Conservation (phyloP, 2,329 filamentous ascomycete species). For the Arthroderma sp. region DNA sequence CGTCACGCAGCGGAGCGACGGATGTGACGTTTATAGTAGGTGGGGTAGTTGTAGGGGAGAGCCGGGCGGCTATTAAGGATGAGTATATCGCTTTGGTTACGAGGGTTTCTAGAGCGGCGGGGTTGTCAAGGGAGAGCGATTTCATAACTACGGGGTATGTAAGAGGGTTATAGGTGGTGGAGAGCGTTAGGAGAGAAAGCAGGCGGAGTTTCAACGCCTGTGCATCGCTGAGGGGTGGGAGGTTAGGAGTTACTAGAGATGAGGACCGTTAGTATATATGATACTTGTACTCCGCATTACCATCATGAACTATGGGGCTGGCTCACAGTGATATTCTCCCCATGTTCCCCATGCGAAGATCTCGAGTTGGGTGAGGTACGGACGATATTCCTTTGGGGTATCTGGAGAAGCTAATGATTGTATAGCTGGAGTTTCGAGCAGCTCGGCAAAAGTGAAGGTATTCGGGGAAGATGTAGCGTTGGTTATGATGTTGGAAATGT, state of each 20-base stretch:
- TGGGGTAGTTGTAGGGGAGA: constrained; percentile 73
- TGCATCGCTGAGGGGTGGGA: constrained; percentile 58
- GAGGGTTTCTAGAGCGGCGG: constrained; percentile 67
- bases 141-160: constrained; percentile 57
- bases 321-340: constrained; percentile 53
- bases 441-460: constrained; percentile 86
- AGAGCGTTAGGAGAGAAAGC: constrained; percentile 73
- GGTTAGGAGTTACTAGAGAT: constrained; percentile 34
- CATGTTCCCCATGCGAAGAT: constrained; percentile 92
- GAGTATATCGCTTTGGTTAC: constrained; percentile 81
- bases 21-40: constrained; percentile 64
- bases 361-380: constrained; percentile 59
- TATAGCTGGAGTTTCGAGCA: constrained; percentile 70
- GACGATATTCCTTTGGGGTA: constrained; percentile 47
- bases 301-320: constrained; percentile 10
- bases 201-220: constrained; percentile 81
- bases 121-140: constrained; percentile 52
- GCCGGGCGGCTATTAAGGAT: constrained; percentile 65
- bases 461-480: constrained; percentile 81
- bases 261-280: constrained; percentile 1
- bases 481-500: constrained; percentile 70
- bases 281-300: background rate
- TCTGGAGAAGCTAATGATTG: constrained; percentile 50
- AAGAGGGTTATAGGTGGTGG: constrained; percentile 53
- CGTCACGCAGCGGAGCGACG: constrained; percentile 74